These are phyloP conservation scores for Royoungia palumana DNA, from an alignment of 768 basidiomycete genomes.

Conservation along the genomic window DNA sequence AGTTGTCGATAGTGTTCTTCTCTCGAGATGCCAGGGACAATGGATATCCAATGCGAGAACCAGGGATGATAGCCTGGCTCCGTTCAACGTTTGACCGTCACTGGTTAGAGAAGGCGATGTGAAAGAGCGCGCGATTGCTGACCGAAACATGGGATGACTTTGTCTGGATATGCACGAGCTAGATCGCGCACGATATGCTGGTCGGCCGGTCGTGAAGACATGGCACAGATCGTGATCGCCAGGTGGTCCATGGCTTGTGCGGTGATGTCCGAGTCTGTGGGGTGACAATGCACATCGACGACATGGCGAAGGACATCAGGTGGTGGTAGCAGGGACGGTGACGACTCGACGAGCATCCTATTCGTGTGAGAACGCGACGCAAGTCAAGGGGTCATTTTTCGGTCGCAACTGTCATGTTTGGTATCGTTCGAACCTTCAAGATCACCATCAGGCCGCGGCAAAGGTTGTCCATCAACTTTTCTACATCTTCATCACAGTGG, in stretches of 20 bases:
- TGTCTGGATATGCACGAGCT: slow-evolving; percentile 55
- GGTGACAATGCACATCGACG: slow-evolving; percentile 90
- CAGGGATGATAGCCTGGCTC: slow-evolving; percentile 86
- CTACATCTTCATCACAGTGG: background rate
- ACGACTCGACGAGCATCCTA: background rate
- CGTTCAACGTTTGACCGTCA: slow-evolving; percentile 4
- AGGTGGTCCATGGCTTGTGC: slow-evolving; percentile 51
- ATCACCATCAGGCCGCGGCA: background rate
- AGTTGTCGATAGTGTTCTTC: slow-evolving; percentile 73
- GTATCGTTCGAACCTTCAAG: slow-evolving; percentile 1
- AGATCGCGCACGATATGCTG: slow-evolving; percentile 69
- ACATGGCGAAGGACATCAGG: slow-evolving; percentile 59
- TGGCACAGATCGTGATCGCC: slow-evolving; percentile 73
- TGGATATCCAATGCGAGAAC: slow-evolving; percentile 79
- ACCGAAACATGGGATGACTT: slow-evolving; percentile 90
- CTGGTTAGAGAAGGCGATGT: slow-evolving; percentile 10
- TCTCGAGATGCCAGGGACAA: slow-evolving; percentile 44
- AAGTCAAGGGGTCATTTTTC: background rate
- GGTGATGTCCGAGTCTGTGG: slow-evolving; percentile 67
- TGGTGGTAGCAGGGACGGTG: slow-evolving; percentile 20
- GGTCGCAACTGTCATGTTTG: slow-evolving; percentile 13
- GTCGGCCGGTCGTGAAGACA: slow-evolving; percentile 67
- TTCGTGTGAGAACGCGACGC: background rate
- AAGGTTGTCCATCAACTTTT: background rate
- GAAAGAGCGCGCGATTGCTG: slow-evolving; percentile 28